A percentile compares a stretch with the other conserved stretches of the same genome.
Conservation (phyloP, 495 filamentous ascomycete species). For the Annulohypoxylon stygium region DNA sequence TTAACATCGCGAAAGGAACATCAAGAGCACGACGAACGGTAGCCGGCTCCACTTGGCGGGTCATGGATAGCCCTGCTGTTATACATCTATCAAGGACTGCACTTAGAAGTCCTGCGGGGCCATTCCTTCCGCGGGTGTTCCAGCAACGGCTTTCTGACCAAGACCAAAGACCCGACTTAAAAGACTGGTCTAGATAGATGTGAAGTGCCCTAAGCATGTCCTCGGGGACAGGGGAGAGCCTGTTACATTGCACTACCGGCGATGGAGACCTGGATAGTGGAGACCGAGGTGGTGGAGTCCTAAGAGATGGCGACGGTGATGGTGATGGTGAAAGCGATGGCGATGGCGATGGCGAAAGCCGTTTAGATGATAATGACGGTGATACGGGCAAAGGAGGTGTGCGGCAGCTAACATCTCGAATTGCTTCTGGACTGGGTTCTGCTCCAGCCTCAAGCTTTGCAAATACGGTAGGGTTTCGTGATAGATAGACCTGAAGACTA, state of each 20-base stretch:
- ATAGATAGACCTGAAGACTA: slow-evolving; percentile 50
- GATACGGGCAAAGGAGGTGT: slow-evolving; percentile 35
- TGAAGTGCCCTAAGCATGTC: slow-evolving; percentile 42
- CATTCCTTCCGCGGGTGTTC: slow-evolving; percentile 43
- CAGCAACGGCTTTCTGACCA: slow-evolving; percentile 45
- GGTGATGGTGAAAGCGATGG: slow-evolving; percentile 7
- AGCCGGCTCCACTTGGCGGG: slow-evolving; percentile 47
- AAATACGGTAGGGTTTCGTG: slow-evolving; percentile 50
- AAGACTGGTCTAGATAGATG: slow-evolving; percentile 41
- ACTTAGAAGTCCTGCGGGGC: slow-evolving; percentile 47
- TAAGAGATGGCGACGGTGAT: neutral
- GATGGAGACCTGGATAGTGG: slow-evolving; percentile 11
- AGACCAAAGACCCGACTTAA: slow-evolving; percentile 45
- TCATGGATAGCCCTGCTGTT: slow-evolving; percentile 47
- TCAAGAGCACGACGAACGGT: slow-evolving; percentile 44
- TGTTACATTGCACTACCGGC: slow-evolving; percentile 25
- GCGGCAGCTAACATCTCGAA: slow-evolving; percentile 51
- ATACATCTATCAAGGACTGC: slow-evolving; percentile 49
- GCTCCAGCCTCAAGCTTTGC: slow-evolving; percentile 48
- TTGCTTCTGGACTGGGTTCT: slow-evolving; percentile 44
- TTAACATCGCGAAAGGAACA: slow-evolving; percentile 47
- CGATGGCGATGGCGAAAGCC: slow-evolving; percentile 14
- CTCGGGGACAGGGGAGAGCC: slow-evolving; percentile 37
- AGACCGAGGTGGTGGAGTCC: neutral
- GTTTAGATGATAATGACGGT: slow-evolving; percentile 1